These are phyloP conservation scores for Diaporthe destruens DNA, from an alignment of 2,329 filamentous ascomycete genomes.

Conservation along the genomic window DNA sequence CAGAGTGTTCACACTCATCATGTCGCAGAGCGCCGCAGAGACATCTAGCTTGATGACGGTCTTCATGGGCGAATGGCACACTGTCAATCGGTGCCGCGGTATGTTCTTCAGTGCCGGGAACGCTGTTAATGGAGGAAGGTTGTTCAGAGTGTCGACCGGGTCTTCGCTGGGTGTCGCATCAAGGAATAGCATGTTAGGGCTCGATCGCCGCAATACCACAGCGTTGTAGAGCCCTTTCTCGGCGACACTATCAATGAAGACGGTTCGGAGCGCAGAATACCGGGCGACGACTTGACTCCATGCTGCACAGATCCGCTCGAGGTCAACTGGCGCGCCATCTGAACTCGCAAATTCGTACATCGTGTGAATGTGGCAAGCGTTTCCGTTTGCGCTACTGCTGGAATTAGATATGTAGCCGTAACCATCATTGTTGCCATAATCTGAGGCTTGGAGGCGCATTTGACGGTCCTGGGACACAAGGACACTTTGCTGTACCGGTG, in stretches of 20 bases:
- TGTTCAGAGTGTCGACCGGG: conserved; percentile 54
- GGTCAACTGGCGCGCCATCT: conserved; percentile 55
- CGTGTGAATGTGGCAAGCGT: conserved; percentile 58
- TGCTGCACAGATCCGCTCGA: conserved; percentile 59
- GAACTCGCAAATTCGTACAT: conserved; percentile 61
- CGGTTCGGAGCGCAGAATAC: conserved; percentile 61
- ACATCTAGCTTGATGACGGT: conserved; percentile 64
- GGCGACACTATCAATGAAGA: conserved; percentile 65
- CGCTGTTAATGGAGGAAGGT: conserved; percentile 56
- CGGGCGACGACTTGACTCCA: conserved; percentile 63
- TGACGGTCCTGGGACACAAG: conserved; percentile 58
- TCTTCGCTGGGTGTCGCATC: conserved; percentile 58
- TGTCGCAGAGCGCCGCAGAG: conserved; percentile 65
- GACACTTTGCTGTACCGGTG: conserved; percentile 62
- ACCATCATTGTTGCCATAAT: conserved; percentile 5
- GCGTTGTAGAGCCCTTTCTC: conserved; percentile 63
- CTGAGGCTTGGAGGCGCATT: conserved; percentile 33
- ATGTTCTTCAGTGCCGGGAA: conserved; percentile 50
- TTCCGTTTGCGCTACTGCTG: conserved; percentile 46
- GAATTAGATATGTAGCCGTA: conserved; percentile 32
- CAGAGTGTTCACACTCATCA: conserved; percentile 60
- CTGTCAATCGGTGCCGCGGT: conserved; percentile 64
- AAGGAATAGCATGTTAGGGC: conserved; percentile 66
- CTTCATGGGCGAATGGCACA: conserved; percentile 59
- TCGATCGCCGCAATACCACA: conserved; percentile 60